Evolutionary conservation across 202 grass and related monocot genomes (phyloP), one percentile per base, ranked within the genome.

Genomic region (Dendrocalamus latiflorus): DNA sequence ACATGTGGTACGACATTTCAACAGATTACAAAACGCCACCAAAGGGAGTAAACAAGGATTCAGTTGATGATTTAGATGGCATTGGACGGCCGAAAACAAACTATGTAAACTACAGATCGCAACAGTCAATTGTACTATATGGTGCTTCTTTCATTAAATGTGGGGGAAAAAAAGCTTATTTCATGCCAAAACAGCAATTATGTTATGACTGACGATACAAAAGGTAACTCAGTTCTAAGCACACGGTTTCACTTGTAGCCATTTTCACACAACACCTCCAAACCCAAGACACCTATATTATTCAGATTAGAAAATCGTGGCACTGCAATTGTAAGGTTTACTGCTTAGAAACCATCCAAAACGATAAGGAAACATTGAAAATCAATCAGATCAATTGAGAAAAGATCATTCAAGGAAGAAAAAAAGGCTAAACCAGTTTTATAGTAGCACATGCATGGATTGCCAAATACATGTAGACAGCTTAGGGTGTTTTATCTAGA

Each of bases 61-160:
- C n/a, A n/a, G n/a, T n/a, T n/a, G n/a, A n/a, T n/a, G n/a, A n/a
- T n/a, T n/a, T 73, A 63, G 8, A 49, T n/a, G n/a, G n/a, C n/a
- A n/a, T n/a, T n/a, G n/a, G n/a, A n/a, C 38, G 14, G n/a, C 41
- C 26, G 13, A 82, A 49, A 72, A 63, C 41, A 47, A 65, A 66
- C 7, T 58, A 38, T n/a, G 13, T 33, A n/a, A 77, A 11, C n/a
- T 71, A 49, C 45, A 81, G 51, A 36, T 50, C 68, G 34, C 13
- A 84, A 6, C 42, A 69, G 42, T n/a, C 33, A 25, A 79, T 64
- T 57, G 6, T 83, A 39, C 9, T 13, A 67, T 45, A 50, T 71
- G 43, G 43, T 37, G n/a, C 13, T 78, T 77, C 34, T 71, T 87
- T 72, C 47, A 78, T 26, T 49, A 72, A 13, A 33, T 60, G 39